These are phyloP conservation scores for Scenedesmus sp. DNA, from an alignment of 163 green algal species.

Conservation along the genomic window DNA sequence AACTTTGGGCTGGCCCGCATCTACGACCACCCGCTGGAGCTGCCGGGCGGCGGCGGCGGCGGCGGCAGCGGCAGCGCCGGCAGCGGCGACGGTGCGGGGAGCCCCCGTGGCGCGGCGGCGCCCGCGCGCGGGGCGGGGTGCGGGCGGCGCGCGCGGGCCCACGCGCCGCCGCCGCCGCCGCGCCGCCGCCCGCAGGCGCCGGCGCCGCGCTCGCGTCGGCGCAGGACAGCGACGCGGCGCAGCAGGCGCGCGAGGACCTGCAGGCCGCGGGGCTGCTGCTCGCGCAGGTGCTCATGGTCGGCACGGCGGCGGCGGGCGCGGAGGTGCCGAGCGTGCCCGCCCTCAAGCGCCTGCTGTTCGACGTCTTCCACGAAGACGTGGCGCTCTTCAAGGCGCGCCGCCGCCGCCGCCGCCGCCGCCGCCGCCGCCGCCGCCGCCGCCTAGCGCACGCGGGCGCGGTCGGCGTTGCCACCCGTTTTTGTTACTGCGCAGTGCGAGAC, in stretches of 20 bases:
- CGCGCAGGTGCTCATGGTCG: constrained; percentile 46
- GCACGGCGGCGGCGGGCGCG: constrained; percentile 39
- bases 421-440: too few relatives aligned
- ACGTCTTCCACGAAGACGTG: constrained; percentile 62
- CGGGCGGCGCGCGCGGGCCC: too few relatives aligned
- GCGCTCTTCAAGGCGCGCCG: constrained; percentile 47
- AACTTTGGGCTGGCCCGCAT: constrained; percentile 71
- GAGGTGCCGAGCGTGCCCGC: constrained; percentile 35
- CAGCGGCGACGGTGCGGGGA: neutral
- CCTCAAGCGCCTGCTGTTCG: constrained; percentile 67
- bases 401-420: too few relatives aligned
- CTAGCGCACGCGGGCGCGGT: too few relatives aligned
- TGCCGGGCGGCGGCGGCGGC: neutral
- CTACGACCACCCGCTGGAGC: neutral
- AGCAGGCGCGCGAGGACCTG: constrained; percentile 19
- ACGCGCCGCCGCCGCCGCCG: too few relatives aligned
- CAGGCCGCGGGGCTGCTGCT: constrained; percentile 47
- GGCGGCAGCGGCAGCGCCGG: constrained; percentile 10
- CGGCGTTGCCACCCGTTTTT: too few relatives aligned
- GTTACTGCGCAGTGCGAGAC: too few relatives aligned
- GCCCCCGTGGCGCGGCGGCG: too few relatives aligned
- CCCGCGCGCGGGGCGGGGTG: too few relatives aligned
- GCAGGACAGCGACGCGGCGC: constrained; percentile 12
- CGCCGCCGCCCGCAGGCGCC: too few relatives aligned
- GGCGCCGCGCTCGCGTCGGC: too few relatives aligned